Base-by-base conservation (phyloP, 768 basidiomycete species). In the Gloeopeniophorella convolvens region DNA sequence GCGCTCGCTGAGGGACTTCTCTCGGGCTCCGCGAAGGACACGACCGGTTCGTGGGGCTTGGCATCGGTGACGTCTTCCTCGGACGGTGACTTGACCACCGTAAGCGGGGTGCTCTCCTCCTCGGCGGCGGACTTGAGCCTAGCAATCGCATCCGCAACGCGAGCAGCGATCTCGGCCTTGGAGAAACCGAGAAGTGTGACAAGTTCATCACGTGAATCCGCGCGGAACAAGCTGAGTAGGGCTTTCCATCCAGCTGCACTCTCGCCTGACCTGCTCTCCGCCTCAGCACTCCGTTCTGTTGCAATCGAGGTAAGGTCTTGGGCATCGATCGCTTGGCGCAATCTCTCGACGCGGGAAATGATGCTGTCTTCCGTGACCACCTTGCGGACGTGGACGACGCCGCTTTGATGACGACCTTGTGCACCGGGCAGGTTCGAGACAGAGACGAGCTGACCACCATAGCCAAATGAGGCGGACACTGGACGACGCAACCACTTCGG, bases 401-500 rank as follows among this genome's bases (percentile, higher is more conserved):
- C 79, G 64, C 85, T 89, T 65, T 95, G 92, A 45, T 81, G 75
- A 65, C 86, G 88, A 23, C 91, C 91, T 41, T 84, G 80, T 0
- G 79, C 77, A 27, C 70, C 70, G 1, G 78, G 72, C 4, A 93
- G 73, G 63, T 95, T 95, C 44, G 78, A 79, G 3, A 92, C 81
- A 1, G 82, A 79, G 11, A 89, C 80, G 18, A 99, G 74, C 60
- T 85, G 82, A 24, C 95, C 95, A 3, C 93, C 90, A 58, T 93
- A 98, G 0, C 94, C 95, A 59, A 95, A 98, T 0, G 89, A 82
- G 41, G 72, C 77, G 0, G 85, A 83, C 0, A 77, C 73, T 1
- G 95, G 90, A 16, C 94, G 78, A 30, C 88, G 82, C 12, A 98
- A 78, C 96, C 95, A 98, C 61, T 91, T 94, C 1, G 95, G 95